Evolutionary conservation across 257 asterid species (phyloP).

Genomic region (Penstemon eatonii): DNA sequence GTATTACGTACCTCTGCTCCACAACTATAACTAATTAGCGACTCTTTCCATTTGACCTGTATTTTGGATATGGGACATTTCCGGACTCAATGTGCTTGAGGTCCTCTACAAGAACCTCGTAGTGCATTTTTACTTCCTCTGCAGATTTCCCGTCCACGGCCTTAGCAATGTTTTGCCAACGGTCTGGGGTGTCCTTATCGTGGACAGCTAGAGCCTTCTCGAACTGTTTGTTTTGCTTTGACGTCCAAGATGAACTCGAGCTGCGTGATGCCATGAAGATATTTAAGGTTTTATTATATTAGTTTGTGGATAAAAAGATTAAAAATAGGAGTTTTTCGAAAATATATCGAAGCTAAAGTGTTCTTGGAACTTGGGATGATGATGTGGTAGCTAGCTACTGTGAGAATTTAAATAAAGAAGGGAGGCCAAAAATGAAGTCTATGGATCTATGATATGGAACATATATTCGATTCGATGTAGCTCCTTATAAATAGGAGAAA

Average conservation of each 20-base stretch:
- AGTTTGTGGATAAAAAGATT: neutral
- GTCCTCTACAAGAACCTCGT: conserved; percentile 63
- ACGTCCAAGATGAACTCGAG: conserved; percentile 54
- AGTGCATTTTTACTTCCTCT: conserved; percentile 71
- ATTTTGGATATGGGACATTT: conserved; percentile 59
- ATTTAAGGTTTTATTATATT: neutral
- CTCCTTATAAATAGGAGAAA: conserved; percentile 45
- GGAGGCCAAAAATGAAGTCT: conserved; percentile 7
- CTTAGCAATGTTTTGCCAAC: conserved; percentile 68
- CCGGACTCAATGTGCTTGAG: conserved; percentile 79
- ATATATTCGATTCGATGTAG: conserved; percentile 13
- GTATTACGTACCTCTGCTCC: conserved; percentile 26
- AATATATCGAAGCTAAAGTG: conserved; percentile 10
- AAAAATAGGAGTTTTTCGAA: neutral
- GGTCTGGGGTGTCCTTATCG: conserved; percentile 73
- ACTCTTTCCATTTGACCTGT: conserved; percentile 34
- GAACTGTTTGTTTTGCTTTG: conserved; percentile 59
- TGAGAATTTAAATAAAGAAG: conserved; percentile 12
- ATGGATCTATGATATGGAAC: conserved; percentile 31
- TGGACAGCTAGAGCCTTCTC: conserved; percentile 66
- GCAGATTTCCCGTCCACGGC: conserved; percentile 66
- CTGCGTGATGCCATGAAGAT: conserved; percentile 43
- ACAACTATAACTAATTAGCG: conserved; percentile 6
- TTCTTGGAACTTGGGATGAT: neutral
- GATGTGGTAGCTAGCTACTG: neutral